These are phyloP conservation scores for Carex cristatella DNA, from an alignment of 176 grass and related monocot species.

Conservation along the genomic window DNA sequence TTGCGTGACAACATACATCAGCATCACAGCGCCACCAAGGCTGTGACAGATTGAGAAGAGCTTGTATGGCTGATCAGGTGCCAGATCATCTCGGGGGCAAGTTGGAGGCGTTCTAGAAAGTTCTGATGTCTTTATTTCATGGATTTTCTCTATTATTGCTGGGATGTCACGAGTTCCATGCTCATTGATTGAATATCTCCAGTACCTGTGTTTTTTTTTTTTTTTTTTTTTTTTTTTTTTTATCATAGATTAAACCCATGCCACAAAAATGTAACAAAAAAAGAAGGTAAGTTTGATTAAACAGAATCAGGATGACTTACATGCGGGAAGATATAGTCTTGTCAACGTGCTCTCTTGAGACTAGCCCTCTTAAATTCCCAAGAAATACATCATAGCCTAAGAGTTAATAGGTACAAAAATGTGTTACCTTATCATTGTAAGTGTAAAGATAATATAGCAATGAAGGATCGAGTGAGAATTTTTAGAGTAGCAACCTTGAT, in stretches of 20 bases:
- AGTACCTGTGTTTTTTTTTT: conserved; percentile 41
- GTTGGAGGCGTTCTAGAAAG: conserved; percentile 29
- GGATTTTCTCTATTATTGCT: conserved; percentile 85
- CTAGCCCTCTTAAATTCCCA: conserved; percentile 88
- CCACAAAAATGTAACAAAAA: not conserved
- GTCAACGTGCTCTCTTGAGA: conserved; percentile 88
- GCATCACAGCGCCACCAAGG: conserved; percentile 83
- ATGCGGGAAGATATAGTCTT: conserved; percentile 77
- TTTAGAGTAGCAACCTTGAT: conserved; percentile 66
- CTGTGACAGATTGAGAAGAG: conserved; percentile 80
- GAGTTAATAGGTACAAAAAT: conserved; percentile 8
- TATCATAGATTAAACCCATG: not conserved
- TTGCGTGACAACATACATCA: conserved; percentile 86
- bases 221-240: not conserved
- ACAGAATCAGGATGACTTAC: conserved; percentile 38
- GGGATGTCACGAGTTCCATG: conserved; percentile 85
- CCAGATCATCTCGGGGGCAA: conserved; percentile 23
- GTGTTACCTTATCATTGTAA: conserved; percentile 17
- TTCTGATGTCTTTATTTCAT: conserved; percentile 85
- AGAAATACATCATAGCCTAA: conserved; percentile 98
- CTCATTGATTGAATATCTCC: conserved; percentile 98
- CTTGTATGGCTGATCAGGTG: conserved; percentile 61
- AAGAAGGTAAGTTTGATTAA: not conserved
- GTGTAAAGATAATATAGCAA: not conserved
- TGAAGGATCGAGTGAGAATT: not conserved